Evolutionary conservation across 202 grass and related monocot species (phyloP), one percentile per base, ranked within the genome.

Genomic region (Carex arenaria): DNA sequence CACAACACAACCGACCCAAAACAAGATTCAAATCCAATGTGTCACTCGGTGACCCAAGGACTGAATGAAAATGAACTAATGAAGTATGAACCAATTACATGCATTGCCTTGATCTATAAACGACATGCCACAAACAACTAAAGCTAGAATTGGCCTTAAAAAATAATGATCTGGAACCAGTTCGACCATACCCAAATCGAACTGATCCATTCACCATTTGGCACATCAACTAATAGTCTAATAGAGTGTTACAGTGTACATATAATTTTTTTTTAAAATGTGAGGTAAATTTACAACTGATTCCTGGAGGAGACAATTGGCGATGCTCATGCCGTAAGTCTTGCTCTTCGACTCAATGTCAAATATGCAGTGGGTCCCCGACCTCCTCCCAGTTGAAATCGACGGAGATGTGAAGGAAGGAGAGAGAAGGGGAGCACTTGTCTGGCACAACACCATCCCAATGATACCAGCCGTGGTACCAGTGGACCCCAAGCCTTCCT

Each of bases 321-420:
- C 87, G 84, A 97, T 94, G 42, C 79, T 67, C 90, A 97, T 92
- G 34, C 92, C 92, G n/a, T 87, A 90, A 49, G 89, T 83, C 84
- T 90, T 89, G 83, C 79, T 11, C 22, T 59, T 70, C 5, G 32
- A 49, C 86, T 97, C 94, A 74, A 97, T 84, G 86, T 97, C 91
- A 78, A 90, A 83, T 80, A 26, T 97, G 94, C 45, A 97, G 88
- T 36, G 91, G 89, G 75, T 92, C 94, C 9, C 64, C 31, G 3
- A 86, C 94, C 76, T 89, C 88, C 51, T 87, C 89, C 94, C 94
- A 97, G 7, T 19, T 42, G 61, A 90, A 87, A 32, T 45, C 32
- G 51, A 90, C 74, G 53, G 85, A 85, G 56, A 97, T 88, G 82
- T 88, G 88, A 64, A 86, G 86, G 86, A 97, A 63, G 59, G 70